Conservation (phyloP, 495 filamentous ascomycete species). For the Extremus antarcticus region DNA sequence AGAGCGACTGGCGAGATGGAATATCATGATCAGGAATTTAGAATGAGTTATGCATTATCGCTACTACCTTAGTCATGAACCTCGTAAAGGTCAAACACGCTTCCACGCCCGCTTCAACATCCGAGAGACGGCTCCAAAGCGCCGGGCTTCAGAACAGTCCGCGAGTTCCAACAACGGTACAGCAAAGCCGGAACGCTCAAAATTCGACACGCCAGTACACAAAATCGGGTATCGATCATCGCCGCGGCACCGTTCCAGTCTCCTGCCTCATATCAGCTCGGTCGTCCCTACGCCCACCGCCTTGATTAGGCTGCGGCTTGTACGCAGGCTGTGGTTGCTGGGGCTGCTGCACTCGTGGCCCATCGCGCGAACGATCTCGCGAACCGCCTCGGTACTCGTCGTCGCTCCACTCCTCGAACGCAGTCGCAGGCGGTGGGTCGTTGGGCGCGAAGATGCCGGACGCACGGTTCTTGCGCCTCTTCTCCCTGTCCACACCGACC, state of each 20-base stretch:
- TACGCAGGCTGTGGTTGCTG: background rate
- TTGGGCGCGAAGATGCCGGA: constrained; percentile 10
- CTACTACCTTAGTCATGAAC: no score
- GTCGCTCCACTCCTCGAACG: constrained; percentile 31
- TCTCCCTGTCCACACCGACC: constrained; percentile 9
- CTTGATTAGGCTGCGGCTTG: background rate
- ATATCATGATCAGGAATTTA: no score
- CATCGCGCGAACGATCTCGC: background rate
- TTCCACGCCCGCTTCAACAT: no score
- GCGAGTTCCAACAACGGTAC: no score
- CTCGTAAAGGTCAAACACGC: no score
- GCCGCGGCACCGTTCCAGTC: background rate
- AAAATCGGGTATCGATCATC: no score
- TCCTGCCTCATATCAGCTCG: background rate
- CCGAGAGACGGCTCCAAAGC: no score
- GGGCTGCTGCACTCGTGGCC: background rate
- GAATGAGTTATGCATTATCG: no score
- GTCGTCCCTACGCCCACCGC: background rate
- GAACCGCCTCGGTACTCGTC: constrained; percentile 14
- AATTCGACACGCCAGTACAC: no score
- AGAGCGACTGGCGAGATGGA: no score
- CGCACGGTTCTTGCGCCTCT: constrained; percentile 11
- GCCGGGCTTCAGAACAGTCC: no score
- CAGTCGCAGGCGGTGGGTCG: constrained; percentile 27
- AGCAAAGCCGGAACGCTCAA: no score